Evolutionary conservation across 169 alveolate species (phyloP), one percentile per base, ranked within the genome.

Genomic region (Babesia sp.): DNA sequence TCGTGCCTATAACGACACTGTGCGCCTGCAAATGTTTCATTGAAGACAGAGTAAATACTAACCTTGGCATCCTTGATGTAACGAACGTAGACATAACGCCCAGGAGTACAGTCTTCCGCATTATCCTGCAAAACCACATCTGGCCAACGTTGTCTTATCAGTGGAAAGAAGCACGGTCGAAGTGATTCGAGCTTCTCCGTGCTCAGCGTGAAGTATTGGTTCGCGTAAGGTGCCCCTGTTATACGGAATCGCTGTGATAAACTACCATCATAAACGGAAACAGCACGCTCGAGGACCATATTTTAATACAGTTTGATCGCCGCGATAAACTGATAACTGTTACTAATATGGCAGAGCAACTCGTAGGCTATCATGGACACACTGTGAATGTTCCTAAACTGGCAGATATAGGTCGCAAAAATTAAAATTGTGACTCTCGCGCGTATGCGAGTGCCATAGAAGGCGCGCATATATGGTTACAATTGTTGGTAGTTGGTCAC

Each of bases 61-160:
- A 71, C 89, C 85, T 58, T 72, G 37, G 82, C 85, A 44, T 72
- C 82, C 57, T 79, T 79, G 45, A 79, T 55, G 12, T 75, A 46
- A 16, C 61, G 31, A 53, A 71, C 82, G 26, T 66, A 41, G 56
- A 42, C 68, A 45, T 79, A 79, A 18, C 60, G 51, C 4, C 57
- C 64, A 31, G 64, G 48, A 33, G 41, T 68, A 7, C 39, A 2
- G 36, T 31, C 59, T 12, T 42, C 31, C 18, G 3, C 53, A 16
- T 18, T 33, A 14, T 48, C 42, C 26, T 56, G 58, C 26, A 60
- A 14, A 28, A 42, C 24, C 11, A 54, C 29, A 11, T 72, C 70
- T 6, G 75, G 56, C 89, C 89, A 81, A 7, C 59, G 63, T 7
- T 28, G 71, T 33, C 64, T 51, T 18, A 68, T 53, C 7, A 50